Percentiles rank a stretch among this genome's conserved stretches.
Conservation (phyloP, 371 early-diverging fungal species). For the Zopfochytrium polystomum region DNA sequence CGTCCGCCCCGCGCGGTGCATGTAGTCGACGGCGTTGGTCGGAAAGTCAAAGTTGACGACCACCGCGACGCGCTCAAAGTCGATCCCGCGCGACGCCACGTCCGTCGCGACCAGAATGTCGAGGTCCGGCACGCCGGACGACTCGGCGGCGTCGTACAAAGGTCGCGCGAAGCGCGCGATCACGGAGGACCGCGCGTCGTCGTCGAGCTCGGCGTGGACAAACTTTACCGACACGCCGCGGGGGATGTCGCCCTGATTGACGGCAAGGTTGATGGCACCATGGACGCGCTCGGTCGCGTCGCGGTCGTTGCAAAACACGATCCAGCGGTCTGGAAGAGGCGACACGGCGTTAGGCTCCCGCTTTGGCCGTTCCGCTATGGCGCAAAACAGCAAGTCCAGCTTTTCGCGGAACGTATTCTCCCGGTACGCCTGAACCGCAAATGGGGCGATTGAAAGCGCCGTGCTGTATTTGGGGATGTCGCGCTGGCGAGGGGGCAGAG, state of each 20-base stretch:
- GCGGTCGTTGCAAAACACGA: neutral
- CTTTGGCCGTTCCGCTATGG: neutral
- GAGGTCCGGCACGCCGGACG: slow-evolving; percentile 1
- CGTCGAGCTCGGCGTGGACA: slow-evolving; percentile 1
- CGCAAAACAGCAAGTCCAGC: neutral
- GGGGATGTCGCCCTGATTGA: neutral
- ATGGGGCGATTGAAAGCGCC: neutral
- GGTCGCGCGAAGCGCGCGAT: slow-evolving; percentile 1
- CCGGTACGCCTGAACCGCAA: neutral
- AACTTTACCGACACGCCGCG: neutral
- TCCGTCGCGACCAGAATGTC: slow-evolving; percentile 78
- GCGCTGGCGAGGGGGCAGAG: too few species aligned
- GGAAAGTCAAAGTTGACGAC: slow-evolving; percentile 93
- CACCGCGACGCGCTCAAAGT: slow-evolving; percentile 78
- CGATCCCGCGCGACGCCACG: slow-evolving; percentile 86
- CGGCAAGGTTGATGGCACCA: neutral
- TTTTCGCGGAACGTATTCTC: neutral
- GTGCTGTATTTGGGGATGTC: neutral
- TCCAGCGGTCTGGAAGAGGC: neutral
- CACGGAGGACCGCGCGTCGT: neutral
- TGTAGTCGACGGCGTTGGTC: slow-evolving; percentile 76
- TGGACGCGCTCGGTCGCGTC: neutral
- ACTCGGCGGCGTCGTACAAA: neutral
- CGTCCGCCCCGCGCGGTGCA: slow-evolving; percentile 94
- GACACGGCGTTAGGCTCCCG: neutral